phyloP scores from a whole-genome alignment of 73 alveolate species.

The Tetrahymena malaccensis region DNA sequence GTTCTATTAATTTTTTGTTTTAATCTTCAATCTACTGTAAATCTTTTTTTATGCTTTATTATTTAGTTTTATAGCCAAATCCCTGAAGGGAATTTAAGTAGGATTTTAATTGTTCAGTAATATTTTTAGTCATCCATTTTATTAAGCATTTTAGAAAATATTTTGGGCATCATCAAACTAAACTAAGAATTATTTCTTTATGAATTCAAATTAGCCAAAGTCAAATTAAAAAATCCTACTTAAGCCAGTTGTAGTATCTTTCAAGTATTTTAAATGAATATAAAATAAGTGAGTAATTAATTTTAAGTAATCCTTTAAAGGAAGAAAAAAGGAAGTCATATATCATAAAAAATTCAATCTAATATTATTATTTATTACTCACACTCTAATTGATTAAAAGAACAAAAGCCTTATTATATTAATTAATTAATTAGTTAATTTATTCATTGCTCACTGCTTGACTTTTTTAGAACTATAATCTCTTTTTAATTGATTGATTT shows the following conservation, averaged over 20 bases:
- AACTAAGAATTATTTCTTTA: too few relatives aligned
- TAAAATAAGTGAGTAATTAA: not conserved
- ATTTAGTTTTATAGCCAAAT: too few relatives aligned
- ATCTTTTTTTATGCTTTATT: too few relatives aligned
- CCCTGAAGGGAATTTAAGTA: too few relatives aligned
- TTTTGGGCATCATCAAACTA: too few relatives aligned
- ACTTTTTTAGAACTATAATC: not conserved
- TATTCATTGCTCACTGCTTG: not conserved
- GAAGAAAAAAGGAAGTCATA: not conserved
- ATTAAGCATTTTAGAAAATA: too few relatives aligned
- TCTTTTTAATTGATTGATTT: not conserved
- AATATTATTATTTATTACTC: not conserved
- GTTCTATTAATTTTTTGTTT: not conserved
- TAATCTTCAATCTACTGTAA: not conserved
- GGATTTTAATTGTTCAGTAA: too few relatives aligned
- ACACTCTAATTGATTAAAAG: not conserved
- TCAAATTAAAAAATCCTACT: not conserved
- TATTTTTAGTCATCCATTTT: too few relatives aligned
- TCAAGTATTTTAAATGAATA: not conserved
- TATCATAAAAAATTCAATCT: not conserved
- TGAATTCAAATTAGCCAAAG: not conserved
- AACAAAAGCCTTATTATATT: not conserved
- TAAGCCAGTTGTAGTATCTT: not conserved
- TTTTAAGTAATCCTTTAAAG: not conserved
- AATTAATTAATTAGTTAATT: too few relatives aligned